Base-by-base conservation (phyloP, 2,329 filamentous ascomycete species). In the Penicillium thymicola region DNA sequence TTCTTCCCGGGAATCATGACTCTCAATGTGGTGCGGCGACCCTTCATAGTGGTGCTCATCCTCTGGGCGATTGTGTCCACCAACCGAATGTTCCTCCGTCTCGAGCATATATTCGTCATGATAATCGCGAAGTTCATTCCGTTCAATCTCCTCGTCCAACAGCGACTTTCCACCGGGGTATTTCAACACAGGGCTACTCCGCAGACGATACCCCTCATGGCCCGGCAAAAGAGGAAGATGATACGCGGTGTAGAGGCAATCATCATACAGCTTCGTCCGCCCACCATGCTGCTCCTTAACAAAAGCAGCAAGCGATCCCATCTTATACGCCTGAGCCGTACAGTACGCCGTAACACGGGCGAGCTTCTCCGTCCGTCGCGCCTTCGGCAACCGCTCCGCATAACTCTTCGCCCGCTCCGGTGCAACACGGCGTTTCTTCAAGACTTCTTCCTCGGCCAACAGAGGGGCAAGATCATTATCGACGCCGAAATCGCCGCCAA, bases 211-310 rank as follows among this genome's bases (percentile, higher is more conserved):
- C 1, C 94, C 93, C 47, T 96, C 92, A 45, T 81, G 85, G 1
- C 93, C 94, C 2, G 90, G 89, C 52, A 97, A 80, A 16, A 99
- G 78, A 5, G 94, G 94, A 30, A 97, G 78, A 70, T 97, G 92
- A 73, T 99, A 99, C 46, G 96, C 93, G 27, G 88, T 90, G 71
- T 99, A 99, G 25, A 99, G 79, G 70, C 94, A 99, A 74, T 99
- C 94, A 73, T 99, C 94, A 75, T 99, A 99, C 5, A 97, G 81
- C 76, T 99, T 99, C 14, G 93, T 96, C 75, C 92, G 89, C 1
- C 92, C 93, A 32, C 89, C 87, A 76, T 99, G 94, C 67, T 88
- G 88, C 62, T 90, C 89, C 65, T 89, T 88, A 59, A 97, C 80
- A 71, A 99, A 99, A 34, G 90, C 85, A 14, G 92, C 91, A n/a